Evolutionary conservation across 23 red algal species (phyloP), one percentile per base, ranked within the genome.

Genomic region (Cyanidioschyzon merolae): DNA sequence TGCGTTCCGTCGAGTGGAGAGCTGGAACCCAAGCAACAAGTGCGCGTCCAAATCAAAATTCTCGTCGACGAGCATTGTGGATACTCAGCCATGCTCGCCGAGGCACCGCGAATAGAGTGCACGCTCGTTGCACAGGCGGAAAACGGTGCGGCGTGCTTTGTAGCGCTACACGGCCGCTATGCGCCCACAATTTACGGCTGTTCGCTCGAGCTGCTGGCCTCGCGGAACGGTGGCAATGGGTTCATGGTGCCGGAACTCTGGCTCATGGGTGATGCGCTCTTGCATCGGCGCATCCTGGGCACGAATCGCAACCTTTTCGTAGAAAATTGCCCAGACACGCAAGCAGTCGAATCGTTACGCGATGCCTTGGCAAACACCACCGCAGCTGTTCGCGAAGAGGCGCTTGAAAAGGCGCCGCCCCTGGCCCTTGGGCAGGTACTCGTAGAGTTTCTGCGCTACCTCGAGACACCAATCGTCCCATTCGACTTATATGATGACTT

Each of bases 381-480:
- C 15, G 34, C 32, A n/a, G 39, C 68, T 25, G 63, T 12, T 34
- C 29, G 24, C 24, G 68, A 21, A 17, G 34, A 30, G 32, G 59
- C 37, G 68, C 57, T 58, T 34, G 45, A 40, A 67, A 34, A 68
- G 39, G 78, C 50, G 34, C 68, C 68, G 78, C 45, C 40, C 34
- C 68, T 81, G 59, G 78, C 68, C 78, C 32, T 59, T 34, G 78
- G 39, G 41, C n/a, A 71, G 7, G 63, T 71, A 27, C 63, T 71
- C n/a, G 63, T 71, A 27, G 32, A 81, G 12, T 81, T 81, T 40
- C 32, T 81, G 38, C 59, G 78, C 40, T 81, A 81, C 50, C 34
- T 81, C n/a, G 78, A 81, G n/a, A 58, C 40, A n/a, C 78, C 78
- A 29, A 58, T 81, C 1, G 68, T 81, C 37, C 78, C 78, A 1